Percentiles rank a stretch among this genome's conserved stretches.
Evolutionary conservation across 345 rosid genomes (phyloP).

Genomic region (Excoecaria cochinchinensis): DNA sequence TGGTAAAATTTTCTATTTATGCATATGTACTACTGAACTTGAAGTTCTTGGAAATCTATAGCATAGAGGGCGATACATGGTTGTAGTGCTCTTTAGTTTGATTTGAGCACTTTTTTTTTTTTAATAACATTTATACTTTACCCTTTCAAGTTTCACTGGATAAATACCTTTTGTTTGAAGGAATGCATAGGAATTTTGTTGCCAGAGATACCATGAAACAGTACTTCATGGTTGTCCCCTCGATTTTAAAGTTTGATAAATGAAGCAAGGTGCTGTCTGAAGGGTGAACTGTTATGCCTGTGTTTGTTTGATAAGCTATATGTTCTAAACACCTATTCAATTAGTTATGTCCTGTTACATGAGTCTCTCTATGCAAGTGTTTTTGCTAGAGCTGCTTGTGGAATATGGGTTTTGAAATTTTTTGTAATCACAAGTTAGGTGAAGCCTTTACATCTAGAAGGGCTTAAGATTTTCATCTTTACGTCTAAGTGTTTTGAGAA

Average conservation of each 20-base stretch:
- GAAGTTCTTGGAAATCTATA: not conserved
- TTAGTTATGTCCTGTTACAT: not conserved
- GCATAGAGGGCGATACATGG: not conserved
- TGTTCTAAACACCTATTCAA: not conserved
- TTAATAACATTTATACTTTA: too few species aligned
- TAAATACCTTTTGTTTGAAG: not conserved
- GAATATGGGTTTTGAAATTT: slow-evolving; percentile 1
- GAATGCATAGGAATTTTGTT: not conserved
- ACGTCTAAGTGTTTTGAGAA: not conserved
- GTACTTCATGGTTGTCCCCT: not conserved
- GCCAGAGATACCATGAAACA: not conserved
- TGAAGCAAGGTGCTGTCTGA: not conserved
- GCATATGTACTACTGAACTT: slow-evolving; percentile 3
- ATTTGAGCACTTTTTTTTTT: not conserved
- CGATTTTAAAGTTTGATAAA: too few species aligned
- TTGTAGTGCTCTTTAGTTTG: not conserved
- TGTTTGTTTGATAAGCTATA: not conserved
- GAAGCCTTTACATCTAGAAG: not conserved
- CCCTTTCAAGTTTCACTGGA: not conserved
- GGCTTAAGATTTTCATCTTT: not conserved
- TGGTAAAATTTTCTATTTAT: slow-evolving; percentile 1
- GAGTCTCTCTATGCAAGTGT: not conserved
- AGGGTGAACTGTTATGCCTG: not conserved
- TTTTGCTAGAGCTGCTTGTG: not conserved
- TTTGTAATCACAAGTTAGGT: not conserved